Base-by-base conservation (phyloP, 768 basidiomycete species). In the Mycena vitilis region DNA sequence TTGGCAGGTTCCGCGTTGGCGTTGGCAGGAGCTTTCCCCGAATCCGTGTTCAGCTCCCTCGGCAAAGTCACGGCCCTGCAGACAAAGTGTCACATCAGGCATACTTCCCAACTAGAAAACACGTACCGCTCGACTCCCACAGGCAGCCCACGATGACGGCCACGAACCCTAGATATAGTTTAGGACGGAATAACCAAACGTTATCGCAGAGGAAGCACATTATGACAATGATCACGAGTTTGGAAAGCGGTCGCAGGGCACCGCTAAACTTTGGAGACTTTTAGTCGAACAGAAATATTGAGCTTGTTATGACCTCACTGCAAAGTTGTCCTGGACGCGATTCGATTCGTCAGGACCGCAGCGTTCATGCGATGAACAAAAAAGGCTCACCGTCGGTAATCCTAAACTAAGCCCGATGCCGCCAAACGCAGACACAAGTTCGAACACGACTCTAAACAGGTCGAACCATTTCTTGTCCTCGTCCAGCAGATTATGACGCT, bases 381-480 rank as follows among this genome's bases (percentile, higher is more conserved):
- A 13, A 15, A 1, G 20, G 68, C 80, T 51, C 68, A 83, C 83
- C 78, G 85, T 75, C 16, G 83, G 82, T 5, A 91, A 78, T 0
- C 93, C 93, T 1, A 94, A 81, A 74, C 86, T 89, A 42, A 94
- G 76, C 0, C 92, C 93, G 64, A 94, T 88, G 0, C 88, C 88
- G 16, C 87, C 89, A 75, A 89, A 91, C 5, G 89, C 89, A 1
- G 88, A 90, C 0, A 91, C 87, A 3, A 92, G 75, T 75, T 92
- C 90, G 69, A 91, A 91, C 6, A 89, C 75, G 18, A 88, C 78
- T 9, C 82, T 75, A 77, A 87, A 88, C 42, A 86, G 59, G 65
- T 88, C 88, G 76, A 94, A 91, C 87, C 88, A 91, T 40, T 85
- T 84, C 69, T 87, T 86, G 7, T 79, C 80, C 20, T 83, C 79